These are phyloP conservation scores for Mortierella sp. DNA, from an alignment of 371 early-diverging fungal species.

Conservation along the genomic window DNA sequence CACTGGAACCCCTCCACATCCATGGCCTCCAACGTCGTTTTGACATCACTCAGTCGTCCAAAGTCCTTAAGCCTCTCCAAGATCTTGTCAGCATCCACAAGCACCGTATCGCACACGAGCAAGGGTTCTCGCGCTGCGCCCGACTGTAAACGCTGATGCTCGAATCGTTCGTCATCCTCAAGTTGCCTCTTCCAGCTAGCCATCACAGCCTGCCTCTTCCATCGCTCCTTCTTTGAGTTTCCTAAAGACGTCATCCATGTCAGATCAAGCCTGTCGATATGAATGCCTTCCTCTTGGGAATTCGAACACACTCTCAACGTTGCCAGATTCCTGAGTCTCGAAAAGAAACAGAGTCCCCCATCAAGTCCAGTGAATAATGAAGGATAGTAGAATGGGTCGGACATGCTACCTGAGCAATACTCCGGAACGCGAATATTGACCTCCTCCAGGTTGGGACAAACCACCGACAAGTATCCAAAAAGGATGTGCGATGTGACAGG, in stretches of 20 bases:
- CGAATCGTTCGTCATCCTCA: neutral
- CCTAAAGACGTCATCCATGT: neutral
- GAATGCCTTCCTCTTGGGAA: neutral
- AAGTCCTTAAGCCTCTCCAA: neutral
- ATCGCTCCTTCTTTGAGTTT: neutral
- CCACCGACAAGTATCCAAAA: neutral
- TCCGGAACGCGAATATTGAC: neutral
- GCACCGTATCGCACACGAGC: neutral
- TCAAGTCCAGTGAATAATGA: neutral
- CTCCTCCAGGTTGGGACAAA: slow-evolving; percentile 7
- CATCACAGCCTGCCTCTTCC: neutral
- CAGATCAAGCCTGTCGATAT: neutral
- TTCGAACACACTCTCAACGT: neutral
- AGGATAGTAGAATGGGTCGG: neutral
- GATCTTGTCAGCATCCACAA: neutral
- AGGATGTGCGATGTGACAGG: neutral
- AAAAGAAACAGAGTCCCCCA: neutral
- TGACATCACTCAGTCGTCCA: slow-evolving; percentile 3
- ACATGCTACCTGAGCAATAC: neutral
- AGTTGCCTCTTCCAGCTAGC: neutral
- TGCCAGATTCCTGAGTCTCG: neutral
- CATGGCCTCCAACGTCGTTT: neutral
- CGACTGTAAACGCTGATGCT: neutral
- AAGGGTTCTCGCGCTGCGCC: neutral
- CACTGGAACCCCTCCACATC: neutral